phyloP scores from a whole-genome alignment of 208 protist genomes.

The Crithidia acanthocephali region DNA sequence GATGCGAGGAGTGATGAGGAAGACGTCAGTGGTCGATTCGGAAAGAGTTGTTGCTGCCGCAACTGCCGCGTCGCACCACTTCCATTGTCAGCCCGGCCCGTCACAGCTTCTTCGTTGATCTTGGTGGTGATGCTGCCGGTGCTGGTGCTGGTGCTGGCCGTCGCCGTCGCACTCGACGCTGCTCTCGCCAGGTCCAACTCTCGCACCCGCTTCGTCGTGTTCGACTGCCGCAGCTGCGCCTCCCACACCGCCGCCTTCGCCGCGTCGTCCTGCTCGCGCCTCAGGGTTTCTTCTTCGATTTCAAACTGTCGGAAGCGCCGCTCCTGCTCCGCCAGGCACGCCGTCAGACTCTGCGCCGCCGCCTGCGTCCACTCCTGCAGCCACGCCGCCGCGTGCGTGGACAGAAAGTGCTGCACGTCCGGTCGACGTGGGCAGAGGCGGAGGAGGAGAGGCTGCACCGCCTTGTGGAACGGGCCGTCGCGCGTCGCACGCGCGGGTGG shows the following conservation, averaged over 20 bases:
- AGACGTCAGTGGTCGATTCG: neutral
- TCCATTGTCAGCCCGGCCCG: too few species aligned
- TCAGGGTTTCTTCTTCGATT: conserved; percentile 49
- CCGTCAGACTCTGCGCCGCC: conserved; percentile 41
- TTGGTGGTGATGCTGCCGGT: neutral
- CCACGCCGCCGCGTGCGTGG: conserved; percentile 51
- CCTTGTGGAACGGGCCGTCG: conserved; percentile 38
- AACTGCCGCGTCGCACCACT: neutral
- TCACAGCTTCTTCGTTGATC: neutral
- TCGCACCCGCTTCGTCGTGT: conserved; percentile 18
- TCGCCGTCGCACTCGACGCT: neutral
- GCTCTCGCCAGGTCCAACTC: conserved; percentile 16
- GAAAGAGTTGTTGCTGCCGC: conserved; percentile 30
- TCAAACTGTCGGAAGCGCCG: conserved; percentile 64
- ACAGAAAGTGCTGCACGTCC: conserved; percentile 29
- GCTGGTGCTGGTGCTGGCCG: neutral
- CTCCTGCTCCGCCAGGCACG: conserved; percentile 54
- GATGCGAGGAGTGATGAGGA: neutral
- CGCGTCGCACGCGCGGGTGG: conserved; percentile 19
- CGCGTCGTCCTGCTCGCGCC: conserved; percentile 29
- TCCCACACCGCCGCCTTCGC: conserved; percentile 12
- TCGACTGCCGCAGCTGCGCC: conserved; percentile 32
- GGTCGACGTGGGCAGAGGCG: conserved; percentile 34
- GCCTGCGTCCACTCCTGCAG: conserved; percentile 35
- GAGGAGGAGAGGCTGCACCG: conserved; percentile 42